Conservation (phyloP, 1,139 yeast species). For the Scheffersomyces lignicola region DNA sequence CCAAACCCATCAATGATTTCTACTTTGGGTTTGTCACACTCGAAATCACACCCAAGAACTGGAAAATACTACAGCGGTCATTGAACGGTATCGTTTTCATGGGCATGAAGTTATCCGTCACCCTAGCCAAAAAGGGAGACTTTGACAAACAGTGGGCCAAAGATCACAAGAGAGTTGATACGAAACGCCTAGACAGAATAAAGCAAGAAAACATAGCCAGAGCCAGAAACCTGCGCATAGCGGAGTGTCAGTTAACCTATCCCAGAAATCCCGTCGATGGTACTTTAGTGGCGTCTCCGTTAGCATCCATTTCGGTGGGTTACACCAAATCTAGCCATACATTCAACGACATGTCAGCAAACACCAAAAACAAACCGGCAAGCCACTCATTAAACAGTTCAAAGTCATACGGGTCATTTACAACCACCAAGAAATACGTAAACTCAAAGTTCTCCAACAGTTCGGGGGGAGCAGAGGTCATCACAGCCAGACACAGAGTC, state of each 20-base stretch:
- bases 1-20: conserved; percentile 49
- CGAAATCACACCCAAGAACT: conserved; percentile 44
- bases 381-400: conserved; percentile 29
- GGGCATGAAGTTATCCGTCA: conserved; percentile 65
- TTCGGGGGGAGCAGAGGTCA: conserved; percentile 47
- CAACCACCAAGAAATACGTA: conserved; percentile 17
- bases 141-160: conserved; percentile 42
- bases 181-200: conserved; percentile 26
- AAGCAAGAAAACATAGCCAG: conserved; percentile 36
- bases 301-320: conserved; percentile 22
- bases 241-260: conserved; percentile 36
- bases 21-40: conserved; percentile 71
- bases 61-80: conserved; percentile 49
- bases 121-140: conserved; percentile 36
- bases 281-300: conserved; percentile 12
- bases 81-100: conserved; percentile 73
- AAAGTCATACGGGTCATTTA: conserved; percentile 35
- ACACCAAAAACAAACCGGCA: conserved; percentile 39
- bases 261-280: conserved; percentile 25
- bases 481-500: conserved; percentile 64
- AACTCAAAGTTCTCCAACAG: conserved; percentile 20
- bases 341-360: conserved; percentile 30
- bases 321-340: conserved; percentile 38
- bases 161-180: conserved; percentile 40
- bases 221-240: conserved; percentile 44